A percentile compares a stretch with the other conserved stretches of the same genome.
These are phyloP conservation scores for Sarcodon sp. DNA, from an alignment of 768 basidiomycete genomes.

Conservation along the genomic window DNA sequence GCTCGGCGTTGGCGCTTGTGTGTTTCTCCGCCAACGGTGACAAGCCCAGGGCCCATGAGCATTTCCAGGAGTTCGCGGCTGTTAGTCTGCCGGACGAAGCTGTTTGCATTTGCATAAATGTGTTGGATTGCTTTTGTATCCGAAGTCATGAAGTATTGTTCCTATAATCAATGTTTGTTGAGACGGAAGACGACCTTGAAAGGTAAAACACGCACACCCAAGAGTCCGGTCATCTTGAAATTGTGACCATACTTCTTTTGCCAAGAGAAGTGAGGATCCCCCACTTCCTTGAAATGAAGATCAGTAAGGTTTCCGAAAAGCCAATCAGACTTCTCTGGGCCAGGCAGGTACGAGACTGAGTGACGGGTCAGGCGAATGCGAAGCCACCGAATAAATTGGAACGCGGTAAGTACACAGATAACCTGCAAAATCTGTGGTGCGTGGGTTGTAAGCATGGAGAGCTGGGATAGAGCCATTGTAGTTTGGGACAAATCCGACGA, in stretches of 20 bases:
- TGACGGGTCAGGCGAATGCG: too few relatives aligned
- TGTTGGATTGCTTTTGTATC: too few relatives aligned
- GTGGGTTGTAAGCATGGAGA: too few relatives aligned
- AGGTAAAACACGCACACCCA: neutral
- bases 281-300: neutral
- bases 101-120: neutral
- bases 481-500: too few relatives aligned
- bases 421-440: too few relatives aligned
- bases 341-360: too few relatives aligned
- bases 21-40: conserved; percentile 4
- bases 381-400: too few relatives aligned
- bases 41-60: neutral
- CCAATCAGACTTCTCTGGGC: too few relatives aligned
- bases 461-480: too few relatives aligned
- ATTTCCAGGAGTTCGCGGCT: neutral
- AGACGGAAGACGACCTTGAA: neutral
- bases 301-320: too few relatives aligned
- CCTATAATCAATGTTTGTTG: neutral
- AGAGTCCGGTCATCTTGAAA: neutral
- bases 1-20: conserved; percentile 15
- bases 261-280: neutral
- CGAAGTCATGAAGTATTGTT: neutral
- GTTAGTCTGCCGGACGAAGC: neutral
- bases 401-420: too few relatives aligned
- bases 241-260: neutral